A percentile compares a stretch with the other conserved stretches of the same genome.
Conservation (phyloP, 2,329 filamentous ascomycete genomes). For the Epichloe festucae region DNA sequence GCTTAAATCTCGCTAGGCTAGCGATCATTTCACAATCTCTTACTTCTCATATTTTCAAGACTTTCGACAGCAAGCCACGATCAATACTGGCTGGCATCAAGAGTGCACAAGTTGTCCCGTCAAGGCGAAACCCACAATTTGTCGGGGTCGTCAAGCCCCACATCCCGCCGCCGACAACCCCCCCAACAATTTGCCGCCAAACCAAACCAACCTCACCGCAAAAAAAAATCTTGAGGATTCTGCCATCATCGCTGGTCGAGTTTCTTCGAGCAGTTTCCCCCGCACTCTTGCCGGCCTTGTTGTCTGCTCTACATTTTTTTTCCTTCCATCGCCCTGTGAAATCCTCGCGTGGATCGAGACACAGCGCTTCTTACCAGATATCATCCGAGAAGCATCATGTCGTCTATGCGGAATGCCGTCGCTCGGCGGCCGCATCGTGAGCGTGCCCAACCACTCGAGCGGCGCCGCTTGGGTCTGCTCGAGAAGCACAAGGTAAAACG, state of each 20-base stretch:
- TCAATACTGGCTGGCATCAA: no score
- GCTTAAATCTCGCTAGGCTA: no score
- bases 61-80: no score
- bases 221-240: conserved; percentile 23
- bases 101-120: no score
- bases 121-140: not conserved
- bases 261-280: not conserved
- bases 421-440: conserved; percentile 80
- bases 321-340: no score
- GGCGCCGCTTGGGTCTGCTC: conserved; percentile 76
- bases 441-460: conserved; percentile 73
- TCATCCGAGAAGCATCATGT: conserved; percentile 24
- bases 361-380: not conserved
- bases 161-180: not conserved
- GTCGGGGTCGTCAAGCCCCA: not conserved
- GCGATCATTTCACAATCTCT: no score
- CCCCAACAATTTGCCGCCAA: not conserved
- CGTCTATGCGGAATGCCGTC: conserved; percentile 50
- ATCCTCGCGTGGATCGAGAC: no score
- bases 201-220: conserved; percentile 19
- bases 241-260: conserved; percentile 12
- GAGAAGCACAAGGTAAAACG: conserved; percentile 77
- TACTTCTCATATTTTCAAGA: no score
- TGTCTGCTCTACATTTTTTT: no score
- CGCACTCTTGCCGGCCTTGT: no score